Percentiles rank a stretch among this genome's conserved stretches.
These are phyloP conservation scores for Scenedesmus sp. DNA, from an alignment of 163 green algal genomes.

Conservation along the genomic window DNA sequence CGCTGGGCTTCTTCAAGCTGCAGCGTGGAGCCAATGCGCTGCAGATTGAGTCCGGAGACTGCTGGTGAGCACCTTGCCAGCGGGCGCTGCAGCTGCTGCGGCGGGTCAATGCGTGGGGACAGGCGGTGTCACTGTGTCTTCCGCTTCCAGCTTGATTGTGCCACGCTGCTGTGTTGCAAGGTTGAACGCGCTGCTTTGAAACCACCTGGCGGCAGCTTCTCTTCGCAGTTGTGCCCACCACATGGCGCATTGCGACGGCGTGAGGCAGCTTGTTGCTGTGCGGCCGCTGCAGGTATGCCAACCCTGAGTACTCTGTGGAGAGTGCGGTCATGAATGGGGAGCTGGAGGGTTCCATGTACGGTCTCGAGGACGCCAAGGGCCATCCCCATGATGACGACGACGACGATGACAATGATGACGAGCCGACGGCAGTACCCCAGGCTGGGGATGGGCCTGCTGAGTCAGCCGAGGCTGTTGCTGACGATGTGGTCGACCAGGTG, in stretches of 20 bases:
- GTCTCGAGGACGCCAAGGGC: slow-evolving; percentile 57
- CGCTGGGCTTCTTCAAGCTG: slow-evolving; percentile 74
- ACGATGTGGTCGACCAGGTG: not conserved
- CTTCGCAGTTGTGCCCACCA: too few relatives aligned
- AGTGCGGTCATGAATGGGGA: slow-evolving; percentile 73
- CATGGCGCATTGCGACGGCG: too few relatives aligned
- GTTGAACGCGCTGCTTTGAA: too few relatives aligned
- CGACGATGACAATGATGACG: not conserved
- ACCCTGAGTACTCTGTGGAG: slow-evolving; percentile 78
- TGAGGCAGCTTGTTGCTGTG: slow-evolving; percentile 75
- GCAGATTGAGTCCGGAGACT: slow-evolving; percentile 85
- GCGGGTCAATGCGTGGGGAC: not conserved
- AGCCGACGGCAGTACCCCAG: not conserved
- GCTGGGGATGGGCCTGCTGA: not conserved
- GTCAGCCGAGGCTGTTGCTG: not conserved
- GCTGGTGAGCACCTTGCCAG: slow-evolving; percentile 68
- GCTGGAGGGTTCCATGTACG: slow-evolving; percentile 86
- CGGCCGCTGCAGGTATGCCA: slow-evolving; percentile 61
- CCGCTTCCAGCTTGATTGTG: not conserved
- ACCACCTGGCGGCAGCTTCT: too few relatives aligned
- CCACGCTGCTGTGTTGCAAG: not conserved
- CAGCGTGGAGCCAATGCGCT: slow-evolving; percentile 81
- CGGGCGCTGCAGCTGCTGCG: not conserved
- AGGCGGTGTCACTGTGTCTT: too few relatives aligned
- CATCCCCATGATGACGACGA: slow-evolving; percentile 32